A percentile compares a stretch with the other conserved stretches of the same genome.
Conservation (phyloP, 345 rosid genomes). For the Lepidium sativum region DNA sequence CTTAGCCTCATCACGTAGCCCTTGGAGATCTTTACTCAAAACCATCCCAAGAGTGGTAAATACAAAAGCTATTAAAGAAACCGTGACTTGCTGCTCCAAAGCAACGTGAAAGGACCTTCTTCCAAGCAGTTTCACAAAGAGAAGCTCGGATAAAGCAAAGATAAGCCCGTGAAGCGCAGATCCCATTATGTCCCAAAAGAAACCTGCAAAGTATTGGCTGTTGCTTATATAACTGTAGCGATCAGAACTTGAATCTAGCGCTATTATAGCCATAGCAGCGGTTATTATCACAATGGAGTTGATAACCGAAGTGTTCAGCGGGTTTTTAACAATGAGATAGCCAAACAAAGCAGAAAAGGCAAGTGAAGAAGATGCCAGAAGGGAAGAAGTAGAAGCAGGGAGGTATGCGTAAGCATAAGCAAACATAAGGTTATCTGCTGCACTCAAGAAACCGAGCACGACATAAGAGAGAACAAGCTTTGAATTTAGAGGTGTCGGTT, state of each 20-base stretch:
- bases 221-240: slow-evolving; percentile 38
- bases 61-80: slow-evolving; percentile 52
- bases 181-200: slow-evolving; percentile 69
- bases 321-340: slow-evolving; percentile 58
- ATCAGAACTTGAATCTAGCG: slow-evolving; percentile 71
- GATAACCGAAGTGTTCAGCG: slow-evolving; percentile 49
- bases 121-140: slow-evolving; percentile 59
- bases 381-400: slow-evolving; percentile 83
- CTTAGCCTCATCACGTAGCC: slow-evolving; percentile 41
- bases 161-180: slow-evolving; percentile 85
- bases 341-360: slow-evolving; percentile 68
- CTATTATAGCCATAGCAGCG: slow-evolving; percentile 59
- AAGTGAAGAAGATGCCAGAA: slow-evolving; percentile 70
- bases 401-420: slow-evolving; percentile 88
- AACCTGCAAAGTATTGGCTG: slow-evolving; percentile 58
- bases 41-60: slow-evolving; percentile 65
- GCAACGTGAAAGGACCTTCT: slow-evolving; percentile 80
- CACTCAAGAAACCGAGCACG: slow-evolving; percentile 56
- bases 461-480: slow-evolving; percentile 51
- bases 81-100: slow-evolving; percentile 80
- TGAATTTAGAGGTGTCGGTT: slow-evolving; percentile 49
- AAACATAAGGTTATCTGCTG: slow-evolving; percentile 77
- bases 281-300: slow-evolving; percentile 68
- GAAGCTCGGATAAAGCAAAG: slow-evolving; percentile 74
- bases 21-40: slow-evolving; percentile 44